Percentiles rank a stretch among this genome's conserved stretches.
phyloP scores from a whole-genome alignment of 2,329 filamentous ascomycete species.

The Trichoderma polysporum region DNA sequence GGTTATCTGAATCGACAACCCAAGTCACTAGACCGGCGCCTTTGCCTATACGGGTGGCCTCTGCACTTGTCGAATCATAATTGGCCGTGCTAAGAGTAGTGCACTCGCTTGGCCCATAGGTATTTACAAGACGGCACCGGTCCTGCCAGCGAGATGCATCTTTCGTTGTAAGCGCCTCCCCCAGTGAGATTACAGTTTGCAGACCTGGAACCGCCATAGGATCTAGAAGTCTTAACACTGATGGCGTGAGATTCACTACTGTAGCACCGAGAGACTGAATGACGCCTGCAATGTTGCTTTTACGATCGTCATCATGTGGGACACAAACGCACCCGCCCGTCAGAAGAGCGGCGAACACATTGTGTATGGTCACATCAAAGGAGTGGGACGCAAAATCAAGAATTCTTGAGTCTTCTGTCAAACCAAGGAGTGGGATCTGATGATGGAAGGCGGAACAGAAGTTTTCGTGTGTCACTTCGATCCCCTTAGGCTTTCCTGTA shows the following conservation, averaged over 20 bases:
- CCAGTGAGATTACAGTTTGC: neutral
- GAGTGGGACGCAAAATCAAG: constrained; percentile 17
- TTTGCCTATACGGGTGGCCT: neutral
- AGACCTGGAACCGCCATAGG: neutral
- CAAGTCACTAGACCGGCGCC: neutral
- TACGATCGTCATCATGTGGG: neutral
- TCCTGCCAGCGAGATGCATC: neutral
- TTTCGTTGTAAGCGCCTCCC: neutral
- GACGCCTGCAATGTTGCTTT: neutral
- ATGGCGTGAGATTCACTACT: constrained; percentile 5
- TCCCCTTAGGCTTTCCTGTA: constrained; percentile 18
- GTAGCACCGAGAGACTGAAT: neutral
- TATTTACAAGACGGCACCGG: neutral
- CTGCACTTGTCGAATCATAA: no score
- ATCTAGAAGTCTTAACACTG: neutral
- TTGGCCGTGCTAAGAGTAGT: neutral
- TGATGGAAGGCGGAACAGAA: neutral
- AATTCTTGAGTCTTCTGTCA: neutral
- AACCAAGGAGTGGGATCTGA: neutral
- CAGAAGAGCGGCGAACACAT: neutral
- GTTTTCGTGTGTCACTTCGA: no score
- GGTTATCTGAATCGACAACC: constrained; percentile 18
- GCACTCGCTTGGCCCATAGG: neutral
- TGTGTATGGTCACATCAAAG: constrained; percentile 9
- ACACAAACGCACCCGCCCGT: neutral